Evolutionary conservation across 2,329 filamentous ascomycete genomes (phyloP).

Genomic region (Trichoderma polysporum): DNA sequence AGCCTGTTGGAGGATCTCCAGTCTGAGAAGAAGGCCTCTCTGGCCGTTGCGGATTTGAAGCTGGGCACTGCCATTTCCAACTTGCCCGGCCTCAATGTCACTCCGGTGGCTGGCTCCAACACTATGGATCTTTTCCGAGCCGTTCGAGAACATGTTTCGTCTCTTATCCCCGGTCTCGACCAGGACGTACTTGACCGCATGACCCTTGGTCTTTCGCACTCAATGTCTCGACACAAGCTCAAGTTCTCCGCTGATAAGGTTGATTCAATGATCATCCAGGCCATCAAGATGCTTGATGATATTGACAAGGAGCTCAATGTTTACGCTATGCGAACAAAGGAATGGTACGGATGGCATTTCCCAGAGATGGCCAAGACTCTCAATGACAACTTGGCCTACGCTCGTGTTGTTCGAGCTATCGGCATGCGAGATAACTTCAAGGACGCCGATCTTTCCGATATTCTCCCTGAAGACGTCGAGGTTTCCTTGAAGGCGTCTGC

Average conservation of each 20-base stretch:
- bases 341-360: slow-evolving; percentile 99
- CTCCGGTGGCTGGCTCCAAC: slow-evolving; percentile 65
- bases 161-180: slow-evolving; percentile 84
- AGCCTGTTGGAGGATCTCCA: slow-evolving; percentile 85
- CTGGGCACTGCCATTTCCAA: slow-evolving; percentile 90
- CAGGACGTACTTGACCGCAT: slow-evolving; percentile 89
- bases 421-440: slow-evolving; percentile 83
- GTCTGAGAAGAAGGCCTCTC: slow-evolving; percentile 94
- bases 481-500: slow-evolving; percentile 86
- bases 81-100: slow-evolving; percentile 82
- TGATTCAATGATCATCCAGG: slow-evolving; percentile 99
- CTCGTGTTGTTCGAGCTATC: slow-evolving; percentile 81
- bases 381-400: slow-evolving; percentile 94
- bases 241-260: slow-evolving; percentile 99
- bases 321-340: slow-evolving; percentile 98
- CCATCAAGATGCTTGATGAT: slow-evolving; percentile 89
- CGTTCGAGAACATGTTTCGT: slow-evolving; percentile 86
- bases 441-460: slow-evolving; percentile 77
- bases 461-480: slow-evolving; percentile 95
- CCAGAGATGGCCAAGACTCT: slow-evolving; percentile 96
- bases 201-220: slow-evolving; percentile 94
- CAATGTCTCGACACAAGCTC: slow-evolving; percentile 93
- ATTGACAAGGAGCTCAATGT: slow-evolving; percentile 98
- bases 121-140: slow-evolving; percentile 85
- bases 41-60: slow-evolving; percentile 92